phyloP scores from a whole-genome alignment of 495 filamentous ascomycete genomes.

The Chaetomium fimeti region DNA sequence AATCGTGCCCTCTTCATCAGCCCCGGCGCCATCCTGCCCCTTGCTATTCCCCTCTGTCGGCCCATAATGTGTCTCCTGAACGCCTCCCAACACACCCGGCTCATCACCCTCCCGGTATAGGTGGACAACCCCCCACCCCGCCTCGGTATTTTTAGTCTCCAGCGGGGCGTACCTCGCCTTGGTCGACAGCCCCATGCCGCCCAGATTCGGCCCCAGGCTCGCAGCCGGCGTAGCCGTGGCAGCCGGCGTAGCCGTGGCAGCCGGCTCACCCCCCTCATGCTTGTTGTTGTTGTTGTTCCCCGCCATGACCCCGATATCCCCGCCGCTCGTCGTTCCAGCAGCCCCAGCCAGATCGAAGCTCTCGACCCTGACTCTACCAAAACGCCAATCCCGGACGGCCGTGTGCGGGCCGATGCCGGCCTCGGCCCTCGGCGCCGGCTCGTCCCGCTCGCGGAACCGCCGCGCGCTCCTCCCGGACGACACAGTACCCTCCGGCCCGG shows the following conservation, averaged over 20 bases:
- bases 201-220: conserved; percentile 45
- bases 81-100: conserved; percentile 41
- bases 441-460: conserved; percentile 31
- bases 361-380: conserved; percentile 45
- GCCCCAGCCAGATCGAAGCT: conserved; percentile 40
- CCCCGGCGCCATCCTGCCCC: conserved; percentile 2
- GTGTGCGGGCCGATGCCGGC: conserved; percentile 40
- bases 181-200: conserved; percentile 47
- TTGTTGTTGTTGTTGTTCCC: conserved; percentile 11
- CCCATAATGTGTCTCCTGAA: background rate
- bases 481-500: too few species aligned
- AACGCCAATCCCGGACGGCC: conserved; percentile 49
- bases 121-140: conserved; percentile 92
- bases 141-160: conserved; percentile 71
- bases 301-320: conserved; percentile 13
- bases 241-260: background rate
- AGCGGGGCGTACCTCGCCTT: conserved; percentile 78
- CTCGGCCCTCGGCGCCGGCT: conserved; percentile 30
- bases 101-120: conserved; percentile 83
- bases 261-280: background rate
- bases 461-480: conserved; percentile 27
- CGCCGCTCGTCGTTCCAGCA: background rate
- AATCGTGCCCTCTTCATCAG: conserved; percentile 57
- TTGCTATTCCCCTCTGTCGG: background rate
- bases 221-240: conserved; percentile 39